These are phyloP conservation scores for Lagenidium sp. DNA, from an alignment of 352 stramenopile genomes.

Conservation along the genomic window DNA sequence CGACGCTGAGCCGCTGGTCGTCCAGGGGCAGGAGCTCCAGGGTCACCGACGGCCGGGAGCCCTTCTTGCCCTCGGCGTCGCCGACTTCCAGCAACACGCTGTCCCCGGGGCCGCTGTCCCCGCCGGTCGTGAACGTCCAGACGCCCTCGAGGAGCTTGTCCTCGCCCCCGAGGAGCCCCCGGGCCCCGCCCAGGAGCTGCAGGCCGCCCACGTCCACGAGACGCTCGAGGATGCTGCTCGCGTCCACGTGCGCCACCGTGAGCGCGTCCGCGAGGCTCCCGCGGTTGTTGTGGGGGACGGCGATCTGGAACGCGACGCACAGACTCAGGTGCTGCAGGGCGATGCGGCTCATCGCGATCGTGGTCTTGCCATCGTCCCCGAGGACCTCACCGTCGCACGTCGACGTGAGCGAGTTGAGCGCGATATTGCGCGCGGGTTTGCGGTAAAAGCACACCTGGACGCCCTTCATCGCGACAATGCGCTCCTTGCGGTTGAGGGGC, in stretches of 20 bases:
- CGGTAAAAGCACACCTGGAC: constrained; percentile 19
- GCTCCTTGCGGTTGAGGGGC: constrained; percentile 30
- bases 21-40: constrained; percentile 34
- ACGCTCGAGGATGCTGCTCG: constrained; percentile 14
- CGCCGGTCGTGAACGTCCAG: constrained; percentile 3
- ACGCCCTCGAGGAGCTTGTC: constrained; percentile 25
- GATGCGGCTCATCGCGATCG: background rate
- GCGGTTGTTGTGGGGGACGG: constrained; percentile 29
- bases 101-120: too few relatives aligned
- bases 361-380: background rate
- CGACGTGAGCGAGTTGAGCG: constrained; percentile 9
- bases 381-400: constrained; percentile 7
- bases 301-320: constrained; percentile 33
- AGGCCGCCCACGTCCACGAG: too few relatives aligned
- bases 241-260: constrained; percentile 20
- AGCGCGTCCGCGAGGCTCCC: constrained; percentile 25
- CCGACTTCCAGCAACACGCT: constrained; percentile 23
- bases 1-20: constrained; percentile 32
- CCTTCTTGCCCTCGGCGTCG: constrained; percentile 12
- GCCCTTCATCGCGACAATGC: constrained; percentile 23
- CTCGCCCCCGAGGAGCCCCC: too few relatives aligned
- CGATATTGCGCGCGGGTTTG: constrained; percentile 9
- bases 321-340: constrained; percentile 1
- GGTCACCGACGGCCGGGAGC: constrained; percentile 18
- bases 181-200: too few relatives aligned